Evolutionary conservation across 2,329 filamentous ascomycete species (phyloP), one percentile per base, ranked within the genome.

Genomic region (Knoxdaviesia capensis): DNA sequence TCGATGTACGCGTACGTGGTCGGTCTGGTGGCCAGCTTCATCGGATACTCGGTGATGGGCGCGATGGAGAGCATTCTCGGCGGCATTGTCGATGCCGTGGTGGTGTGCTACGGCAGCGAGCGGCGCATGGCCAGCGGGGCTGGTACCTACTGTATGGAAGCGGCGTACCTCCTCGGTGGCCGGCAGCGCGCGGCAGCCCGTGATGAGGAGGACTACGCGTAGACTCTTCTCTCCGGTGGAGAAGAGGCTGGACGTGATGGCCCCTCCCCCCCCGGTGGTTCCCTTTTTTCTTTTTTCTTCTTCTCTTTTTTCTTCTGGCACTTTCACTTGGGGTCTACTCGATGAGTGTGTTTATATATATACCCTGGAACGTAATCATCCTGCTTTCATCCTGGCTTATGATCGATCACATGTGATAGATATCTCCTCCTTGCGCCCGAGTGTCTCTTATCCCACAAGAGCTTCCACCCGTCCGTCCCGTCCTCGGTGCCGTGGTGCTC

Each of bases 81-180:
- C 41, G 84, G 84, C 42, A 86, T 94, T 41, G 73, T 94, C 5
- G 86, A 94, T 58, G 86, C 81, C 3, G 77, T 85, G 34, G 72
- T 96, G 29, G 79, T 98, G 8, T 98, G 90, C 63, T 96, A 93
- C 72, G 86, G 83, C 30, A 94, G 84, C 52, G 90, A 98, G 60
- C 69, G 80, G 49, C 74, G 71, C 41, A 78, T 78, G 60, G 70
- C 66, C 43, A 71, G 71, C 47, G 74, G 72, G 20, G 72, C 69
- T 41, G 80, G 77, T 5, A 77, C 81, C 39, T 94, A 93, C 61
- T 96, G 88, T 58, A 76, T 90, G 46, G 88, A 96, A 59, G 88
- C 88, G 4, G 86, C 83, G 6, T 78, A 83, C 59, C 61, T 96
- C 40, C 94, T 94, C 64, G 83, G 85, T 20, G 81, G 44, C 6